Evolutionary conservation across 2,329 filamentous ascomycete genomes (phyloP).

Genomic region (Xylariaceae sp.): DNA sequence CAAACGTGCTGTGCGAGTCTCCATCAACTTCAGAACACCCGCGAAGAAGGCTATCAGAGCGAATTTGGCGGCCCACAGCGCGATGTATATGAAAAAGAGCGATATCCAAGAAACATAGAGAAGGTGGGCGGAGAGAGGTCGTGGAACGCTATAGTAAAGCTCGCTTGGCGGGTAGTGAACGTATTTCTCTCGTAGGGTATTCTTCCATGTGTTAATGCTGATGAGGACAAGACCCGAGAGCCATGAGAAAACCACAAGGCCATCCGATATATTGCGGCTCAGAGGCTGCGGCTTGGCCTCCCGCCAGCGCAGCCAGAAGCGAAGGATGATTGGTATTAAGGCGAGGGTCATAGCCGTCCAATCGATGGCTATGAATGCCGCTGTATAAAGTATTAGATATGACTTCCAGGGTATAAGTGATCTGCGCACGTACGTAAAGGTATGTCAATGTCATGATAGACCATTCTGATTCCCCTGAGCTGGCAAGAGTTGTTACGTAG

Average conservation of each 20-base stretch:
- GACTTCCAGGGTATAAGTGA: neutral
- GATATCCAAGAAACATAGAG: constrained; percentile 36
- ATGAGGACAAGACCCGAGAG: constrained; percentile 32
- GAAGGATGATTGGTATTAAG: constrained; percentile 32
- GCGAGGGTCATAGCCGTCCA: constrained; percentile 32
- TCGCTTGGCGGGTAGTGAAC: constrained; percentile 23
- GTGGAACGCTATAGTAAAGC: constrained; percentile 34
- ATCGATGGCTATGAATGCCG: constrained; percentile 37
- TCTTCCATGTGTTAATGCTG: constrained; percentile 36
- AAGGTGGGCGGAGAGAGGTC: constrained; percentile 24
- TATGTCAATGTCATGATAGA: constrained; percentile 32
- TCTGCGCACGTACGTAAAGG: constrained; percentile 25
- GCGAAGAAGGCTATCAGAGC: constrained; percentile 34
- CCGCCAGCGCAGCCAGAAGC: constrained; percentile 33
- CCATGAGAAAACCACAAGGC: constrained; percentile 32
- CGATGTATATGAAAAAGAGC: constrained; percentile 36
- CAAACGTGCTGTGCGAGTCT: constrained; percentile 15
- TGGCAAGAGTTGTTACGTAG: neutral
- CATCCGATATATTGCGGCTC: constrained; percentile 30
- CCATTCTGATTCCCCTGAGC: constrained; percentile 12
- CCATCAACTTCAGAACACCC: constrained; percentile 24
- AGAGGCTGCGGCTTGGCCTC: constrained; percentile 22
- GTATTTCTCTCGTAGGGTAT: constrained; percentile 28
- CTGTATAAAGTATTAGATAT: constrained; percentile 17
- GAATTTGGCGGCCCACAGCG: constrained; percentile 35